Percentiles rank a stretch among this genome's conserved stretches.
Evolutionary conservation across 1,284 basidiomycete species (phyloP).

Genomic region (Marasmius fiardii): DNA sequence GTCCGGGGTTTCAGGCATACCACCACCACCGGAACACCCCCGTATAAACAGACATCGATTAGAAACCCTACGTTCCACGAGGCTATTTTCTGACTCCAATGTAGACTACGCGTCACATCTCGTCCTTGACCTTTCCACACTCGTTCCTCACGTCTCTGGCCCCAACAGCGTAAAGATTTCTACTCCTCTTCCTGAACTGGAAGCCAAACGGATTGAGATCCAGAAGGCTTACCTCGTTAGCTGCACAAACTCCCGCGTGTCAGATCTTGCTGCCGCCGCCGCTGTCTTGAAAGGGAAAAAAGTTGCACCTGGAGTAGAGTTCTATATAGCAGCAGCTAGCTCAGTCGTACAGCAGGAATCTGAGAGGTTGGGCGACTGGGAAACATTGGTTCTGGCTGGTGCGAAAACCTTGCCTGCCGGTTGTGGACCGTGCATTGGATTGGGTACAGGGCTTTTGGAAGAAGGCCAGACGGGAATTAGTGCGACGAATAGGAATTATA

Average conservation of each 20-base stretch:
- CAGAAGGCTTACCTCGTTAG: constrained; percentile 99
- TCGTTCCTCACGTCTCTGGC: constrained; percentile 94
- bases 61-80: constrained; percentile 55
- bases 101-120: constrained; percentile 90
- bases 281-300: constrained; percentile 83
- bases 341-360: constrained; percentile 90
- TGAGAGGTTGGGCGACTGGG: constrained; percentile 88
- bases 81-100: constrained; percentile 70
- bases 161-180: constrained; percentile 98
- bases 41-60: constrained; percentile 81
- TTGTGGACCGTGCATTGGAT: constrained; percentile 97
- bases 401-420: constrained; percentile 93
- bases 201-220: constrained; percentile 76
- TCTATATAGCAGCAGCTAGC: constrained; percentile 96
- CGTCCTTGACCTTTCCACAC: constrained; percentile 88
- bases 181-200: constrained; percentile 83
- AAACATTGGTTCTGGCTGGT: constrained; percentile 79
- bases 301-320: constrained; percentile 89
- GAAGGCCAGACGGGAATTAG: constrained; percentile 96
- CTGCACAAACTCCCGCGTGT: constrained; percentile 96
- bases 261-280: constrained; percentile 92
- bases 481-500: constrained; percentile 98
- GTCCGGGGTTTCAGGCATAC: constrained; percentile 39
- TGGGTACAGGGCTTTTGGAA: constrained; percentile 89
- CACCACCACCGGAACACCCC: constrained; percentile 78